A percentile compares a stretch with the other conserved stretches of the same genome.
Conservation (phyloP, 179 eudicot genomes). For the Actinidia chinensis region DNA sequence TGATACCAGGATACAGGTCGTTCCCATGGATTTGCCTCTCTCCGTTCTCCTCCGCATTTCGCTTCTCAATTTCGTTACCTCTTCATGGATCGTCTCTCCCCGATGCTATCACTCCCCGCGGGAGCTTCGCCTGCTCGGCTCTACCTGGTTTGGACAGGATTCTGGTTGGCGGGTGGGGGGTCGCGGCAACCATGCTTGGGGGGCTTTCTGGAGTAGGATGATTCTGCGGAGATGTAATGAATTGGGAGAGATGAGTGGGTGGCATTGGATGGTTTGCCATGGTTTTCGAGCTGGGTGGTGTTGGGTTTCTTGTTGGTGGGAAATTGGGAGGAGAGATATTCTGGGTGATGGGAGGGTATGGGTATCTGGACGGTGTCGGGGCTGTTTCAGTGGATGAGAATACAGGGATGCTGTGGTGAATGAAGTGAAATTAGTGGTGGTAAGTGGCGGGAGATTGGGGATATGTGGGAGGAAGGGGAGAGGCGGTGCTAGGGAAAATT, state of each 20-base stretch:
- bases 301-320: constrained; percentile 60
- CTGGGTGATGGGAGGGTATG: constrained; percentile 99
- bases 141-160: constrained; percentile 37
- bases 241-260: constrained; percentile 69
- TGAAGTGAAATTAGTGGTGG: constrained; percentile 52
- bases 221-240: constrained; percentile 75
- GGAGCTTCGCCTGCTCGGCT: constrained; percentile 78
- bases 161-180: constrained; percentile 90
- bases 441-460: constrained; percentile 83
- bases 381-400: constrained; percentile 81
- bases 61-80: constrained; percentile 45
- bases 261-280: constrained; percentile 57
- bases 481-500: constrained; percentile 71
- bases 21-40: constrained; percentile 74
- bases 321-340: constrained; percentile 48
- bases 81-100: constrained; percentile 40
- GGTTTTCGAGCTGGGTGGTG: constrained; percentile 91
- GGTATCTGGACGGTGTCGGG: constrained; percentile 76
- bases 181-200: constrained; percentile 80
- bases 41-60: constrained; percentile 43
- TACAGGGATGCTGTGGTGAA: constrained; percentile 75
- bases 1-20: constrained; percentile 72
- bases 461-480: constrained; percentile 83
- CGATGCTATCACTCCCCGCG: constrained; percentile 78
- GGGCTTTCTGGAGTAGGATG: constrained; percentile 83